A percentile compares a stretch with the other conserved stretches of the same genome.
These are phyloP conservation scores for Suillus ampliporus DNA, from an alignment of 768 basidiomycete genomes.

Conservation along the genomic window DNA sequence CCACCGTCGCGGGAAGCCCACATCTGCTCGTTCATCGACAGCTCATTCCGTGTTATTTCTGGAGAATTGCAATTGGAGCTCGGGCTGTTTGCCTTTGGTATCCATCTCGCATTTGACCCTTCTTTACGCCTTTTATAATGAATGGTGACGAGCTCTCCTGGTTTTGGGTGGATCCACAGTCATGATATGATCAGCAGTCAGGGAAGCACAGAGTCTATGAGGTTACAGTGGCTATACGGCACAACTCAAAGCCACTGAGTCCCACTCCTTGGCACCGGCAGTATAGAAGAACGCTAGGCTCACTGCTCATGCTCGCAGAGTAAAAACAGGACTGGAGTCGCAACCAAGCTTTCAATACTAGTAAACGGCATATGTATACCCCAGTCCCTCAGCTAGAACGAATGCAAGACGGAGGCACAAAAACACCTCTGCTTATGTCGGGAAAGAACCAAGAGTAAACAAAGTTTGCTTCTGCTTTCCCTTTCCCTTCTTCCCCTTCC, in stretches of 20 bases:
- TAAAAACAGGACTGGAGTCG: background rate
- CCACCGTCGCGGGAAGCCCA: background rate
- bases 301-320: background rate
- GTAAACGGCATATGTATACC: background rate
- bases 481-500: constrained; percentile 76
- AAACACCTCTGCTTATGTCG: constrained; percentile 27
- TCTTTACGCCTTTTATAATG: background rate
- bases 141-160: background rate
- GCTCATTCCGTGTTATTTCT: background rate
- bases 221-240: background rate
- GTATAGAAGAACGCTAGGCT: background rate
- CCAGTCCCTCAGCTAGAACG: background rate
- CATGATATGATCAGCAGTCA: background rate
- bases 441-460: constrained; percentile 66
- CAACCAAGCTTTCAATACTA: background rate
- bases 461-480: constrained; percentile 86
- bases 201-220: background rate
- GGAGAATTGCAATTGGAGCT: background rate
- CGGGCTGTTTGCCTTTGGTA: background rate
- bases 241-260: background rate
- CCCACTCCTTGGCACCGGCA: background rate
- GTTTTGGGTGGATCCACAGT: background rate
- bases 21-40: no score
- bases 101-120: background rate
- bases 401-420: background rate